These are phyloP conservation scores for Toxicodendron radicans DNA, from an alignment of 345 rosid species.

Conservation along the genomic window DNA sequence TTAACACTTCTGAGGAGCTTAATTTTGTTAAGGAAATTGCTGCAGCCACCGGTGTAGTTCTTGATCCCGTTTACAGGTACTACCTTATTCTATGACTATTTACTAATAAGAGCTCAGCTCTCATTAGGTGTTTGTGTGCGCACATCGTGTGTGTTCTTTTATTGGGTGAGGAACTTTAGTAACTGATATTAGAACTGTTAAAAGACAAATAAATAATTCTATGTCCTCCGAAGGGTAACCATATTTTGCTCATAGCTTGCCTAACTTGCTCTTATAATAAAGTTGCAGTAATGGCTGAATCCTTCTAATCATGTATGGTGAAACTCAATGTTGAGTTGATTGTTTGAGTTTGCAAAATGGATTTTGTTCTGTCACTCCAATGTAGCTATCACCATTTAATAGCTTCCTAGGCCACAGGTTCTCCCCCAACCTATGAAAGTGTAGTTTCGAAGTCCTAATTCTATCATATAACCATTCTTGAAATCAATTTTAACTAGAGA, in stretches of 20 bases:
- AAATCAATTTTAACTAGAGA: neutral
- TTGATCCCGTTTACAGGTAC: constrained; percentile 95
- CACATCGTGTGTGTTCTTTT: neutral
- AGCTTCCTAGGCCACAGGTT: neutral
- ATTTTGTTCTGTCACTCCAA: neutral
- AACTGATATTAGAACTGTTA: neutral
- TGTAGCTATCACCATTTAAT: neutral
- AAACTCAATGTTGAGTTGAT: neutral
- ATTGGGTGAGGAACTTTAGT: neutral
- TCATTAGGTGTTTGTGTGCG: neutral
- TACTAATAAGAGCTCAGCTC: neutral
- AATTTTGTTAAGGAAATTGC: constrained; percentile 81
- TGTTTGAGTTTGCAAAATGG: neutral
- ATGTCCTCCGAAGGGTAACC: neutral
- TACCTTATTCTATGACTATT: neutral
- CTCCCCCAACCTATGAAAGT: no score
- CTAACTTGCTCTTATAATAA: neutral
- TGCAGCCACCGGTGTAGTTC: constrained; percentile 68
- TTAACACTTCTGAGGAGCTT: constrained; percentile 75
- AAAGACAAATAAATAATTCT: neutral
- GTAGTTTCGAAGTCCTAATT: no score
- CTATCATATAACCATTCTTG: neutral
- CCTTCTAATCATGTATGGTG: neutral
- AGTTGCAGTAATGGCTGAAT: neutral
- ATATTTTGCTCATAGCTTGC: neutral